Base-by-base conservation (phyloP, 1,284 basidiomycete species). In the Ustilago nuda region DNA sequence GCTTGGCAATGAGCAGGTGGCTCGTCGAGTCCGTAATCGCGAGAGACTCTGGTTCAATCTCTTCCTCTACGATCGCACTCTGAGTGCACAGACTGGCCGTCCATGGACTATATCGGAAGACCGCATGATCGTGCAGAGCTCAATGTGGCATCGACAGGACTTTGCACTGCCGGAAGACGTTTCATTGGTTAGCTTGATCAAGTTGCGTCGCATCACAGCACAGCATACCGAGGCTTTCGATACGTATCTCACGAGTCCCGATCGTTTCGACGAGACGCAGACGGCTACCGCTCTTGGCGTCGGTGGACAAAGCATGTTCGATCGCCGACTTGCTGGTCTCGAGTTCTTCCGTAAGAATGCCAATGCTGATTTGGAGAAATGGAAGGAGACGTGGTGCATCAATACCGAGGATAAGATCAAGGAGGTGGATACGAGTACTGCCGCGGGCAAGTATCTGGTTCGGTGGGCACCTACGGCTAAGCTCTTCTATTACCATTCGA, bases 321-420 rank as follows among this genome's bases (percentile, higher is more conserved):
- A 78, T 23, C 67, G 76, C 19, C 56, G 70, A 7, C 64, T 80
- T 4, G 67, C 69, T 23, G 73, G 73, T 36, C 72, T 81, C 35
- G 72, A 79, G 59, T 76, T 76, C 54, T 78, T 77, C 61, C 75
- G 77, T 48, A 72, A 77, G 68, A 70, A 72, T 15, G 80, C 77
- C 36, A 73, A 78, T 17, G 66, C 73, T 3, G 81, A 81, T 9
- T 72, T 82, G 19, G 79, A 81, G 56, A 67, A 78, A 43, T 82
- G 81, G 81, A 79, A 77, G 45, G 75, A 81, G 58, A 73, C 73
- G 12, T 82, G 81, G 81, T 81, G 79, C 68, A 71, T 74, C 30
- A 75, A 73, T 55, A 77, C 70, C 8, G 75, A 73, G 43, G 75
- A 77, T 41, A 77, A 77, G 66, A 67, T 73, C 64, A 73, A 72